Base-by-base conservation (phyloP, 2,329 filamentous ascomycete genomes). In the Chaetomiaceae sp. region DNA sequence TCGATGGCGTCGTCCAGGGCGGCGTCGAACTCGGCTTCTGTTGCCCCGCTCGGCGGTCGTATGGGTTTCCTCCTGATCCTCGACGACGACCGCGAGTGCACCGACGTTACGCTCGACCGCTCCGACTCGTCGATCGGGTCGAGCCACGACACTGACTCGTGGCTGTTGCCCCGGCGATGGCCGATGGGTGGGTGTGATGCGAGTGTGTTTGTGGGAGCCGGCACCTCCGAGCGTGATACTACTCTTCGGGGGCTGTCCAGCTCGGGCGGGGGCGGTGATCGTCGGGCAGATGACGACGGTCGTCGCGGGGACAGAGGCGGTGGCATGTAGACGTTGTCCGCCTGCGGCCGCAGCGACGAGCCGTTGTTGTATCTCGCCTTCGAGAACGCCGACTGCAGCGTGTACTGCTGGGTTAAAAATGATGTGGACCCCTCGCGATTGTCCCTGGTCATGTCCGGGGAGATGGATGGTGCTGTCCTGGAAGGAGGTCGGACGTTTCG, bases 1-100 rank as follows among this genome's bases (percentile, higher is more conserved):
- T 97, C 93, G 8, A 97, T 90, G 12, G 93, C 93, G 19, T 90
- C 91, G 67, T 97, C 91, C 35, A 97, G 74, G 4, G 93, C 93
- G 8, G 88, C 89, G 65, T 96, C 90, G 55, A 97, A 95, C 60
- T 95, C 90, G 6, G 87, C 84, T 62, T 95, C 88, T 0, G 88
- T 93, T 24, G 77, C 81, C 36, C 81, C 82, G 53, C 86, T 91
- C 3, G 75, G 62, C 29, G 73, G 74, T 39, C 84, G 79, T 43
- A 88, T 78, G 54, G 86, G 83, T 59, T 84, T 87, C 53, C 84
- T 76, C 51, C 79, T 75, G 38, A 86, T 67, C 48, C 83, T 68
- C 1, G 84, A 87, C 1, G 86, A 90, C 4, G 84, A 81, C 39
- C 86, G 75, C 0, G 90, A 95, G 62, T 89, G 87, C 2, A 88